These are phyloP conservation scores for Leccinum uliginosum DNA, from an alignment of 768 basidiomycete genomes.

Conservation along the genomic window DNA sequence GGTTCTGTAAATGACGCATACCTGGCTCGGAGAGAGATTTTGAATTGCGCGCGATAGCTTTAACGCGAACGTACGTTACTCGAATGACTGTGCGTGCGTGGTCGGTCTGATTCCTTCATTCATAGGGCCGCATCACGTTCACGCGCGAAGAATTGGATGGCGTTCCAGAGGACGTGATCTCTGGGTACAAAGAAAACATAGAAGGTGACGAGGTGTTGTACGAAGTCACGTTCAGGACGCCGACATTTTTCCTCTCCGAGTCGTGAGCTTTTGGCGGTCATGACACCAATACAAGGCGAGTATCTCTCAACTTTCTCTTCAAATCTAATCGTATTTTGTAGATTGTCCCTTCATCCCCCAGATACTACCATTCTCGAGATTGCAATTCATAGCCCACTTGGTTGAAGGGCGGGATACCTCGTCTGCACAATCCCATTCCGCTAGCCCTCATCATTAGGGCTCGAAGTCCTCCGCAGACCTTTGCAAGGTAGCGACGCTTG, in stretches of 20 bases:
- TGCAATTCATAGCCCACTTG: no score
- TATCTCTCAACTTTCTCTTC: not conserved
- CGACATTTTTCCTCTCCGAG: conserved; percentile 71
- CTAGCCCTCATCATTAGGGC: not conserved
- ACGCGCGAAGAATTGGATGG: conserved; percentile 73
- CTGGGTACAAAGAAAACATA: conserved; percentile 64
- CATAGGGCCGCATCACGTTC: conserved; percentile 59
- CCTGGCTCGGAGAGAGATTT: no score
- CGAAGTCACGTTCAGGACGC: conserved; percentile 75
- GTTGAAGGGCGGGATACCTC: no score
- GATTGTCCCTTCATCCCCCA: not conserved
- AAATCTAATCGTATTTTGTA: conserved; percentile 1
- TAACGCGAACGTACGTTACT: conserved; percentile 66
- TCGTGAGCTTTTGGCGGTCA: conserved; percentile 48
- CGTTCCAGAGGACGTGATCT: conserved; percentile 71
- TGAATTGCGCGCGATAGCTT: conserved; percentile 28
- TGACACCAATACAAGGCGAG: conserved; percentile 27
- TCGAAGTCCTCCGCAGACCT: not conserved
- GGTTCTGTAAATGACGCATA: conserved; percentile 36
- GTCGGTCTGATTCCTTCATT: conserved; percentile 2
- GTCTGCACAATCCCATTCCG: not conserved
- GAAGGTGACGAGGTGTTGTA: conserved; percentile 55
- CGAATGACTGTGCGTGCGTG: no score
- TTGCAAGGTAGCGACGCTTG: not conserved
- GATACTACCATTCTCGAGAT: no score